phyloP scores from a whole-genome alignment of 345 rosid species.

The Arabidopsis thaliana region DNA sequence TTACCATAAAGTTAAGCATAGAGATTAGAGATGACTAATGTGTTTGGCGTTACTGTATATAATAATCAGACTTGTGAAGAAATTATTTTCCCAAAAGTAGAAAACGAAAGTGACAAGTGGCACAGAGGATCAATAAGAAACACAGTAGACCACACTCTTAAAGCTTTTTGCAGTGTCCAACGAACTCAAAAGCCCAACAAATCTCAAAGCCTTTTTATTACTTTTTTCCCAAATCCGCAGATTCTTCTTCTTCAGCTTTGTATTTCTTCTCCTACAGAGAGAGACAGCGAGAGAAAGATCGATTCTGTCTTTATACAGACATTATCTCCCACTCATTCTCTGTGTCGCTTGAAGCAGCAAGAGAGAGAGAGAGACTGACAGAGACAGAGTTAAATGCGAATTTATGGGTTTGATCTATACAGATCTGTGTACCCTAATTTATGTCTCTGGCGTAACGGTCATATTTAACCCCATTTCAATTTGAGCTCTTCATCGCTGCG shows the following conservation, averaged over 20 bases:
- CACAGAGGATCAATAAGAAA: conserved; percentile 33
- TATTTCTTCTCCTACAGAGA: neutral
- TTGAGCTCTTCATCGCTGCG: neutral
- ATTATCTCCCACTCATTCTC: conserved; percentile 27
- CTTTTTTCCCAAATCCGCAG: conserved; percentile 2
- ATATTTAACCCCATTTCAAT: conserved; percentile 3
- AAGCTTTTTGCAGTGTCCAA: conserved; percentile 34
- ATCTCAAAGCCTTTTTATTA: conserved; percentile 28
- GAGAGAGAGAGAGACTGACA: neutral
- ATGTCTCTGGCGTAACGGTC: conserved; percentile 56
- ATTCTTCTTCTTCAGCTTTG: conserved; percentile 13
- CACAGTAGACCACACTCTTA: conserved; percentile 27
- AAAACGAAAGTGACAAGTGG: conserved; percentile 19
- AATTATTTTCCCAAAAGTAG: neutral
- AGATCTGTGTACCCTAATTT: conserved; percentile 43
- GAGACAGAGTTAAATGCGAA: conserved; percentile 23
- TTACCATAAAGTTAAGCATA: conserved; percentile 12
- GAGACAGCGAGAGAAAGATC: neutral
- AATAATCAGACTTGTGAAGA: too few relatives aligned
- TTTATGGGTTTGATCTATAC: conserved; percentile 29
- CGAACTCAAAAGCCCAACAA: conserved; percentile 43
- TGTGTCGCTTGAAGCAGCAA: conserved; percentile 16
- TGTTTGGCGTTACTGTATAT: neutral
- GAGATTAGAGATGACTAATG: too few relatives aligned
- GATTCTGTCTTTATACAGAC: neutral